Evolutionary conservation across 345 rosid species (phyloP).

Genomic region (Streptanthus diversifolius): DNA sequence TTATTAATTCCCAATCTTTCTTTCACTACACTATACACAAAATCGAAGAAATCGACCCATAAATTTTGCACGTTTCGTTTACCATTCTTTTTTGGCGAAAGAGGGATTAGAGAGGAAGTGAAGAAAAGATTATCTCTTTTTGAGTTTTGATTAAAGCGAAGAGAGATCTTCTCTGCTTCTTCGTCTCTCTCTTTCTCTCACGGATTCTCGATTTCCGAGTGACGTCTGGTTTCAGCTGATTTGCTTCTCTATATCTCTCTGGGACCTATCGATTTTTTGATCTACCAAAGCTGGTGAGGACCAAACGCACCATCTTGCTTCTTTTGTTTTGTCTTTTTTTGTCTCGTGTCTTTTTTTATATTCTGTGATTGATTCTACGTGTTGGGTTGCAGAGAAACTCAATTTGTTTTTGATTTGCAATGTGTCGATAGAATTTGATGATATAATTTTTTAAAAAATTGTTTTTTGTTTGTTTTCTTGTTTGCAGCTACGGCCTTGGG

Average conservation of each 20-base stretch:
- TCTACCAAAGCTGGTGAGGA: constrained; percentile 27
- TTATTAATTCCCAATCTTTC: constrained; percentile 10
- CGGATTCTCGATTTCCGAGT: constrained; percentile 25
- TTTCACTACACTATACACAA: not conserved
- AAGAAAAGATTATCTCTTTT: constrained; percentile 21
- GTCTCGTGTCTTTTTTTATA: not conserved
- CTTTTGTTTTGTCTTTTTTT: not conserved
- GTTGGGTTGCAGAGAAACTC: constrained; percentile 35
- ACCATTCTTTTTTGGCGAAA: not conserved
- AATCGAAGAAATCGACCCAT: constrained; percentile 16
- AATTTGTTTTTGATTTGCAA: constrained; percentile 45
- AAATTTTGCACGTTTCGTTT: constrained; percentile 9
- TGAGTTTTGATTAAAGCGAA: not conserved
- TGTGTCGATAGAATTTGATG: constrained; percentile 37
- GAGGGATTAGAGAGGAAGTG: constrained; percentile 26
- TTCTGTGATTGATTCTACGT: constrained; percentile 28
- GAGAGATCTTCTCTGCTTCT: constrained; percentile 29
- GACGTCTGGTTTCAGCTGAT: constrained; percentile 31
- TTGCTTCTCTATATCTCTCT: constrained; percentile 5
- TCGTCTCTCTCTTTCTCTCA: constrained; percentile 17
- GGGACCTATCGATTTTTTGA: constrained; percentile 21
- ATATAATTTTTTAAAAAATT: no score
- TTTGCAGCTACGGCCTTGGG: constrained; percentile 32
- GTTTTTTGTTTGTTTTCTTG: not conserved
- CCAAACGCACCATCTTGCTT: constrained; percentile 4